Evolutionary conservation across 2,329 filamentous ascomycete genomes (phyloP), one percentile per base, ranked within the genome.

Genomic region (Trichoderma simmonsii): DNA sequence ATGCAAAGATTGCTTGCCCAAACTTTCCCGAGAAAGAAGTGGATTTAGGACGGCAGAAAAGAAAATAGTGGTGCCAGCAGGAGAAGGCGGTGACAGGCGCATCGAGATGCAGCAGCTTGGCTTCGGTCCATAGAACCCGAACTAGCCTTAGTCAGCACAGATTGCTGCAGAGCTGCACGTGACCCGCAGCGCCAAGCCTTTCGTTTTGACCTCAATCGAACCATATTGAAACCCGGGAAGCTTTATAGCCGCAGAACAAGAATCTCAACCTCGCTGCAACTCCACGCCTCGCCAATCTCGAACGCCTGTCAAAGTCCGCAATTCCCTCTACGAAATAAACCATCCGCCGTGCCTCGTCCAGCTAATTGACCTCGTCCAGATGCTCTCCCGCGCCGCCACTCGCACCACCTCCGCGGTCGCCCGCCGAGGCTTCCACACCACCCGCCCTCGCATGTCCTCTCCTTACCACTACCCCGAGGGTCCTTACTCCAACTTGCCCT

Each of bases 381-480:
- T 97, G 94, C 87, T 96, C 84, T 89, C 93, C 85, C 91, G 92
- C 82, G 88, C 90, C 84, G 87, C 85, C 79, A 79, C 85, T 79
- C 88, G 89, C 81, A 88, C 87, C 83, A 90, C 90, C 81, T 85
- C 88, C 76, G 83, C 91, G 81, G 87, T 94, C 86, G 89, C 91
- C 88, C 94, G 94, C 87, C 95, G 96, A 84, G 94, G 92, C 86
- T 98, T 99, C 92, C 92, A 94, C 84, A 90, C 93, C 80, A 97
- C 95, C 82, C 93, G 93, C 81, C 85, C 92, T 82, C 94, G 93
- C 83, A 86, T 97, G 82, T 89, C 88, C 79, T 97, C 93, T 82
- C 95, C 95, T 75, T 98, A 97, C 91, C 96, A 99, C 89, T 99
- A 99, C 88, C 92, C 95, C 78, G 95, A 98, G 87, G 96, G 95